Percentiles rank a stretch among this genome's conserved stretches.
Conservation (phyloP, 2,329 filamentous ascomycete species). For the Ceratocystis ficicola region DNA sequence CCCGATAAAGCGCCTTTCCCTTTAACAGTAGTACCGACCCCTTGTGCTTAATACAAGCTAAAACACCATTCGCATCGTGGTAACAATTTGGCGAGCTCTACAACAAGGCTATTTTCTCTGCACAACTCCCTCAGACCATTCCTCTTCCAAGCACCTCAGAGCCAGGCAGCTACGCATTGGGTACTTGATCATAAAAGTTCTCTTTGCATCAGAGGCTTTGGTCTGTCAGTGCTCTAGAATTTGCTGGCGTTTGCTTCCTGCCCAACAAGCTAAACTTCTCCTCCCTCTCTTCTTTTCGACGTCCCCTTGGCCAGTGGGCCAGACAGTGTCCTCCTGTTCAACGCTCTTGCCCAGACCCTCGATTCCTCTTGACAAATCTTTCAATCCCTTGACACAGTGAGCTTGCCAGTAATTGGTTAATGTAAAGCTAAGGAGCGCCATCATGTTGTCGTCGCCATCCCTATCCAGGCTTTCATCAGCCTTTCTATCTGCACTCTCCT, state of each 20-base stretch:
- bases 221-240: not conserved
- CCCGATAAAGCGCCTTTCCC: not conserved
- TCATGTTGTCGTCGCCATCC: conserved; percentile 9
- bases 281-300: not conserved
- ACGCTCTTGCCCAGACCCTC: not conserved
- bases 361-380: not conserved
- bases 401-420: not conserved
- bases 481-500: conserved; percentile 24
- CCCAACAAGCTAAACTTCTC: not conserved
- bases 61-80: conserved; percentile 7
- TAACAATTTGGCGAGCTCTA: not conserved
- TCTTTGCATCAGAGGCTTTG: not conserved
- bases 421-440: not conserved
- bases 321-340: not conserved
- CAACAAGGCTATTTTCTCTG: not conserved
- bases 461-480: conserved; percentile 12
- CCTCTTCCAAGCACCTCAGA: not conserved
- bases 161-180: not conserved
- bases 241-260: not conserved
- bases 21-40: not conserved
- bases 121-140: not conserved
- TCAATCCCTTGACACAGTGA: not conserved
- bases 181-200: not conserved
- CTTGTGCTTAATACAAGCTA: not conserved
- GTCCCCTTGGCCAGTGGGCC: not conserved